A percentile compares a stretch with the other conserved stretches of the same genome.
Evolutionary conservation across 2,329 filamentous ascomycete species (phyloP).

Genomic region (Calonectria naviculata): DNA sequence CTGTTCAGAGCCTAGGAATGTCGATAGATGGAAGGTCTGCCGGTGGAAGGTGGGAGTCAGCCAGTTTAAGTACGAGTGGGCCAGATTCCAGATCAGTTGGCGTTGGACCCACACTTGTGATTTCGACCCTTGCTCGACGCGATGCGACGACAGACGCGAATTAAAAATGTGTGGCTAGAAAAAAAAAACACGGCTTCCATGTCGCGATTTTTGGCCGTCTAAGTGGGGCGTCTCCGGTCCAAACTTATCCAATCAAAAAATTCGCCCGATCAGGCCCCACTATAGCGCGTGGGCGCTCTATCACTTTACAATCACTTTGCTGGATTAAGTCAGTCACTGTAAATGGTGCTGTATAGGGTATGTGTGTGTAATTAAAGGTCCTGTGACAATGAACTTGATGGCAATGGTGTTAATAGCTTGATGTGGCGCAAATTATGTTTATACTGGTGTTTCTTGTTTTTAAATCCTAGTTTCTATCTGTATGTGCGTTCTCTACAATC

Average conservation of each 20-base stretch:
- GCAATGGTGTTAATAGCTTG: too few species aligned
- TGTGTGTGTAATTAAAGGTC: not conserved
- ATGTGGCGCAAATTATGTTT: too few species aligned
- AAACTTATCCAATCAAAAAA: not conserved
- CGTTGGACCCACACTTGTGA: conserved; percentile 29
- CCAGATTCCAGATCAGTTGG: conserved; percentile 51
- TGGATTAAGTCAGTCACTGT: too few species aligned
- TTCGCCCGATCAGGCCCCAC: not conserved
- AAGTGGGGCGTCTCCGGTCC: not conserved
- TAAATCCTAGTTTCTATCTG: too few species aligned
- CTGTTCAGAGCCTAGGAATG: conserved; percentile 16
- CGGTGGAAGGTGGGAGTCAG: conserved; percentile 39
- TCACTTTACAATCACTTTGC: too few species aligned
- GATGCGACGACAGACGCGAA: conserved; percentile 32
- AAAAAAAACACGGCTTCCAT: not conserved
- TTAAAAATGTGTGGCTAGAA: conserved; percentile 25
- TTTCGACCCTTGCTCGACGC: conserved; percentile 37
- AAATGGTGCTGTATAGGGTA: too few species aligned
- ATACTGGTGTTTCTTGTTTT: too few species aligned
- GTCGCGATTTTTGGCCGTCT: not conserved
- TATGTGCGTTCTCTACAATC: too few species aligned
- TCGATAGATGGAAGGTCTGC: conserved; percentile 28
- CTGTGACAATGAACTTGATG: too few species aligned
- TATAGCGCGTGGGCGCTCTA: not conserved
- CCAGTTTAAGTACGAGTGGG: conserved; percentile 53